Percentiles rank a stretch among this genome's conserved stretches.
These are phyloP conservation scores for Heracleum sosnowskyi DNA, from an alignment of 129 eudicot species.

Conservation along the genomic window DNA sequence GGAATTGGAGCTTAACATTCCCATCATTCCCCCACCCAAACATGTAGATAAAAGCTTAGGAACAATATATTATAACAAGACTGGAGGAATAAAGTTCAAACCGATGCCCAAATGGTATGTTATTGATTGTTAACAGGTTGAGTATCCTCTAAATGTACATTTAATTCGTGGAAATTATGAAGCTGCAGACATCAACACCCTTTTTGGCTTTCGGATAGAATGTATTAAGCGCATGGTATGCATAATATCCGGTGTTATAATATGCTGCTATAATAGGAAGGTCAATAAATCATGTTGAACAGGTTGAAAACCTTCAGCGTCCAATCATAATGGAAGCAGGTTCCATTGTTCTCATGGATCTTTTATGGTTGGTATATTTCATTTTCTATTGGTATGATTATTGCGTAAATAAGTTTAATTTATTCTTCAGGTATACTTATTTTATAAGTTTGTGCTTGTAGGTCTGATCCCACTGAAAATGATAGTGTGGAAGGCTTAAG, in stretches of 20 bases:
- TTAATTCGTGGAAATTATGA: constrained; percentile 97
- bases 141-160: constrained; percentile 81
- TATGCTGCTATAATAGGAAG: constrained; percentile 50
- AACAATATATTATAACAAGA: not conserved
- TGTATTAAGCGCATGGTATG: constrained; percentile 97
- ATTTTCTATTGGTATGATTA: not conserved
- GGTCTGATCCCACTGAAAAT: constrained; percentile 99
- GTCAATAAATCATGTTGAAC: constrained; percentile 84
- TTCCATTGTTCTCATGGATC: constrained; percentile 91
- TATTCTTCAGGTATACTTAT: constrained; percentile 4
- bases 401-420: not conserved
- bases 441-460: constrained; percentile 15
- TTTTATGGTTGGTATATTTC: constrained; percentile 56
- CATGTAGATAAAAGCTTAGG: not conserved
- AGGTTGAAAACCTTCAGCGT: constrained; percentile 79
- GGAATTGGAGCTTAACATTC: not conserved
- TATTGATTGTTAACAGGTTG: constrained; percentile 46
- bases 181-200: constrained; percentile 98
- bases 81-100: not conserved
- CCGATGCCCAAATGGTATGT: not conserved
- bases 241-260: not conserved
- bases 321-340: constrained; percentile 98
- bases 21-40: not conserved
- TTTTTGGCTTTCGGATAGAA: constrained; percentile 95
- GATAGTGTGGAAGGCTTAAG: constrained; percentile 97